Percentiles rank a stretch among this genome's conserved stretches.
Evolutionary conservation across 2,329 filamentous ascomycete genomes (phyloP).

Genomic region (Penicillium psychrosexuale): DNA sequence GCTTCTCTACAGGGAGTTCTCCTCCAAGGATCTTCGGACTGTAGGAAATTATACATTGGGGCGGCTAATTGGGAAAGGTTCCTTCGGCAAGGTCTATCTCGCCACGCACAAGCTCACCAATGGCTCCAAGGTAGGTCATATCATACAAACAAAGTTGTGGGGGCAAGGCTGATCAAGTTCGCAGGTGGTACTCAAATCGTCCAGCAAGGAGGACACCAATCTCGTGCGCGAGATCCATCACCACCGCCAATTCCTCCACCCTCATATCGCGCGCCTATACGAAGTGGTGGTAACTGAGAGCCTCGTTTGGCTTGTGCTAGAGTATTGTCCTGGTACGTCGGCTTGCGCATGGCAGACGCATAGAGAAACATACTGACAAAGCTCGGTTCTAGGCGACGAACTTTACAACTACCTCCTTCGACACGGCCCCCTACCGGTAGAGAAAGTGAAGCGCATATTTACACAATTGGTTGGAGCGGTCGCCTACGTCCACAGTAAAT

Average conservation of each 20-base stretch:
- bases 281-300: conserved; percentile 97
- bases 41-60: conserved; percentile 95
- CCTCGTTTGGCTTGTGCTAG: conserved; percentile 92
- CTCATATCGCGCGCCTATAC: conserved; percentile 93
- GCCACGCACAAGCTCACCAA: conserved; percentile 96
- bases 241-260: conserved; percentile 94
- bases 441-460: conserved; percentile 93
- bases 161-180: conserved; percentile 10
- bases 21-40: conserved; percentile 80
- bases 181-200: conserved; percentile 96
- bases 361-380: neutral
- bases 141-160: neutral
- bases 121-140: conserved; percentile 74
- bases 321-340: conserved; percentile 81
- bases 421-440: conserved; percentile 75
- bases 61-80: conserved; percentile 90
- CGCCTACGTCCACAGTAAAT: conserved; percentile 89
- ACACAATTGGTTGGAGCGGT: conserved; percentile 93
- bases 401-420: conserved; percentile 92
- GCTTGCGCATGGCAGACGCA: neutral
- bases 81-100: conserved; percentile 97
- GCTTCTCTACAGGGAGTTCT: conserved; percentile 70
- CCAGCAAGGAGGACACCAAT: conserved; percentile 92
- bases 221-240: conserved; percentile 97
- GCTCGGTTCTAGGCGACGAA: conserved; percentile 68